phyloP scores from a whole-genome alignment of 2,329 filamentous ascomycete species.

The Aspergillus sp. region DNA sequence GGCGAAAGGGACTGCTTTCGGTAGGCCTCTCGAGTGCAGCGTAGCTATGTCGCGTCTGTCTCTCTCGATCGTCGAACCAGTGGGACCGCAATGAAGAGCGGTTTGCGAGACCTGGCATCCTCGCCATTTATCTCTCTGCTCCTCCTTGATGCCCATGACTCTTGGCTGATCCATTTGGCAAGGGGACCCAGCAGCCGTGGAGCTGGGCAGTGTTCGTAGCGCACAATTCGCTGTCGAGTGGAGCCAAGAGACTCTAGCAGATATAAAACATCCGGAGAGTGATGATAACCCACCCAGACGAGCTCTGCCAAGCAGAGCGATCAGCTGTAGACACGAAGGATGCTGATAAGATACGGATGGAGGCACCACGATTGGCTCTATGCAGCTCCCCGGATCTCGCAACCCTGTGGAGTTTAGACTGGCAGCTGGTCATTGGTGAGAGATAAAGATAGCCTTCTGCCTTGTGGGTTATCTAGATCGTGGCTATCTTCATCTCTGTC shows the following conservation, averaged over 20 bases:
- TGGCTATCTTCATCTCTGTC: no score
- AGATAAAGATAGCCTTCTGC: neutral
- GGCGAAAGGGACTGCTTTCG: neutral
- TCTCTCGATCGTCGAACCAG: neutral
- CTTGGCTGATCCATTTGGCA: neutral
- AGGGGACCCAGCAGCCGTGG: neutral
- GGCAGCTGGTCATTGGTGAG: neutral
- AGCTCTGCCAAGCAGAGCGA: neutral
- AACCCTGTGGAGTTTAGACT: conserved; percentile 2
- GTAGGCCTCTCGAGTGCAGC: neutral
- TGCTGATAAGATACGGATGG: neutral
- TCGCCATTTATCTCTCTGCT: neutral
- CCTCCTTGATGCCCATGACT: neutral
- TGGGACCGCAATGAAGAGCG: neutral
- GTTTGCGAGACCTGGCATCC: neutral
- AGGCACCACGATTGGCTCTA: neutral
- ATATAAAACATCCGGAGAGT: neutral
- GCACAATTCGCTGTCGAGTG: neutral
- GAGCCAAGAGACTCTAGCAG: neutral
- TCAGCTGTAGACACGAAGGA: neutral
- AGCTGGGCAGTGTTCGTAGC: neutral
- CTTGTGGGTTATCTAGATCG: neutral
- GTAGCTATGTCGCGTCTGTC: no score
- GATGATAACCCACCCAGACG: neutral
- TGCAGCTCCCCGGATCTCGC: neutral